A percentile compares a stretch with the other conserved stretches of the same genome.
Evolutionary conservation across 2,329 filamentous ascomycete genomes (phyloP).

Genomic region (Gnomoniopsis sp.): DNA sequence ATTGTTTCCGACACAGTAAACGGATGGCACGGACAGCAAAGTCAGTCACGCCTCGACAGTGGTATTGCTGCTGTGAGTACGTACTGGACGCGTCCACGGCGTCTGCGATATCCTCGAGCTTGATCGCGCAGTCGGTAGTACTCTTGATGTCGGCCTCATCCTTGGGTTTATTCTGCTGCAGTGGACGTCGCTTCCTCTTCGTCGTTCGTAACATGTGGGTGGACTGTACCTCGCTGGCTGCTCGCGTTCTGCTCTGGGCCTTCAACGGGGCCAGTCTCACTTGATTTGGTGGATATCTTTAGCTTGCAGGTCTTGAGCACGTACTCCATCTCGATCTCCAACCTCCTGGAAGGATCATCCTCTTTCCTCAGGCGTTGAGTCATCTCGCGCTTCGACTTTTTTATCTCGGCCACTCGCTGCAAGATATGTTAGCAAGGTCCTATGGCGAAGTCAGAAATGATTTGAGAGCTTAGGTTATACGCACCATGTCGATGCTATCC

Average conservation of each 20-base stretch:
- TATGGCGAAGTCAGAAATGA: neutral
- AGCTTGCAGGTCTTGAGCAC: neutral
- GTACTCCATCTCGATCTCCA: neutral
- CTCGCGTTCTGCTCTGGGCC: neutral
- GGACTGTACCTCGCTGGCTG: neutral
- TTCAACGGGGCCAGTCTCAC: neutral
- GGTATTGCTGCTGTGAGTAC: neutral
- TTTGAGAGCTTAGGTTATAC: neutral
- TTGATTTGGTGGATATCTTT: neutral
- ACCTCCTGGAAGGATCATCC: too few relatives aligned
- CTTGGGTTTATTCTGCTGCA: too few relatives aligned
- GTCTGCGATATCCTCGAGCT: neutral
- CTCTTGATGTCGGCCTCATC: too few relatives aligned
- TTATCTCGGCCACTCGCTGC: constrained; percentile 46
- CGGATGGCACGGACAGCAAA: neutral
- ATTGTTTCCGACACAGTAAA: neutral
- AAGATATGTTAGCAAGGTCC: neutral
- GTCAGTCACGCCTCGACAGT: neutral
- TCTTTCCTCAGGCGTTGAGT: too few relatives aligned
- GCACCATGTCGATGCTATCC: constrained; percentile 49
- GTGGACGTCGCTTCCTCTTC: too few relatives aligned
- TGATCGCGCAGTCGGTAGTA: neutral
- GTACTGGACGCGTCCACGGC: neutral
- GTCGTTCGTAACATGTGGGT: neutral
- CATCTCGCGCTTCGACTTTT: too few relatives aligned